Conservation (phyloP, 2,329 filamentous ascomycete species). For the Domatiomyces globalis region DNA sequence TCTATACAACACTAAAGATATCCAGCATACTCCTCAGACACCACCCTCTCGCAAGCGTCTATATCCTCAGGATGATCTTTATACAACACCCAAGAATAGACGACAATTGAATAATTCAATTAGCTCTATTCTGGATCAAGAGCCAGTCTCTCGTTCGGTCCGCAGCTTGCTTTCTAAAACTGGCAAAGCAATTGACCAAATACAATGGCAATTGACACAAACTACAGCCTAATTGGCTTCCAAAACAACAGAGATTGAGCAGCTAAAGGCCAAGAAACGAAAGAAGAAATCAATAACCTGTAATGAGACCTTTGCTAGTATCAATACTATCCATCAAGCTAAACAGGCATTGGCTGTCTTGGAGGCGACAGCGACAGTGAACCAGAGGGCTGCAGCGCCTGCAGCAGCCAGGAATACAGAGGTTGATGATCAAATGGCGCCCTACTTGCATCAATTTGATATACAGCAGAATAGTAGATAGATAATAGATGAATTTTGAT, state of each 20-base stretch:
- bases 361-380: too few relatives aligned
- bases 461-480: not conserved
- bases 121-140: not conserved
- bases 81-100: not conserved
- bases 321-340: too few relatives aligned
- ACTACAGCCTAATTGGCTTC: not conserved
- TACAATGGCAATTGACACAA: not conserved
- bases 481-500: constrained; percentile 1
- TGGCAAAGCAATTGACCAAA: constrained; percentile 1
- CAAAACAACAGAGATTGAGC: not conserved
- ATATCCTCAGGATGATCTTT: too few relatives aligned
- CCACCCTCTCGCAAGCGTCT: too few relatives aligned
- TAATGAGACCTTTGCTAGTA: constrained; percentile 4
- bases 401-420: not conserved
- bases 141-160: not conserved
- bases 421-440: not conserved
- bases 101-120: not conserved
- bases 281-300: not conserved
- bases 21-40: too few relatives aligned
- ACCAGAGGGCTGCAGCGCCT: not conserved
- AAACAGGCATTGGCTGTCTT: too few relatives aligned
- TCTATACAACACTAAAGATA: too few relatives aligned
- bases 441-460: constrained; percentile 1
- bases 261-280: not conserved
- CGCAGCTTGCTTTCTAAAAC: constrained; percentile 1